Evolutionary conservation across 495 filamentous ascomycete genomes (phyloP), one percentile per base, ranked within the genome.

Genomic region (Xylaria intraflava): DNA sequence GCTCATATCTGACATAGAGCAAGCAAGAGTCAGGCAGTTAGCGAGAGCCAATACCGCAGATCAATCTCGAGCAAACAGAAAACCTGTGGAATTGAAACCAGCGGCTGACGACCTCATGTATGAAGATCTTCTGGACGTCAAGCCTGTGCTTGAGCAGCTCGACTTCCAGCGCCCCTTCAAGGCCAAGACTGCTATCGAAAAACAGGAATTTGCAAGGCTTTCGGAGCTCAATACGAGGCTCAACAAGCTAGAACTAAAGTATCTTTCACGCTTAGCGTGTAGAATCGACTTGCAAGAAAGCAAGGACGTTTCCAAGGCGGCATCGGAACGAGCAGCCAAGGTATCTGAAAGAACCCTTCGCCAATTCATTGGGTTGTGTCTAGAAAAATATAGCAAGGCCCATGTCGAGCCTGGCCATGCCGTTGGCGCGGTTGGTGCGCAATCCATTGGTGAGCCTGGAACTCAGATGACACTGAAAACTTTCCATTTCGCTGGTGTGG

Each of bases 391-490:
- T 69, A 83, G 88, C 57, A 89, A 81, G 64, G 89, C 91, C 2
- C 87, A 86, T 52, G 86, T 93, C 35, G 89, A 98, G 65, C 89
- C 93, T 7, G 94, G 94, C 3, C 92, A 96, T 62, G 93, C 93
- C 11, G 93, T 97, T n/a, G 93, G 94, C 50, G 94, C 93, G 10
- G 89, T 97, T 30, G 93, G 92, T 59, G 94, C 94, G 12, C 94
- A 98, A 70, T 96, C 90, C 26, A 97, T 98, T 63, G 93, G 94
- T 65, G 94, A 98, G 64, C 93, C 94, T 0, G 93, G 94, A 66
- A 98, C 94, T 3, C 94, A 98, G 70, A 98, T 98, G 94, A 98
- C 93, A 2, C 75, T 98, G 62, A 97, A 97, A 73, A 98, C 93
- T 67, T 98, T 98, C 84, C 93, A 98, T 85, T 98, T 98, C 74